phyloP scores from a whole-genome alignment of 768 basidiomycete genomes.

The Suillus clintonianus region DNA sequence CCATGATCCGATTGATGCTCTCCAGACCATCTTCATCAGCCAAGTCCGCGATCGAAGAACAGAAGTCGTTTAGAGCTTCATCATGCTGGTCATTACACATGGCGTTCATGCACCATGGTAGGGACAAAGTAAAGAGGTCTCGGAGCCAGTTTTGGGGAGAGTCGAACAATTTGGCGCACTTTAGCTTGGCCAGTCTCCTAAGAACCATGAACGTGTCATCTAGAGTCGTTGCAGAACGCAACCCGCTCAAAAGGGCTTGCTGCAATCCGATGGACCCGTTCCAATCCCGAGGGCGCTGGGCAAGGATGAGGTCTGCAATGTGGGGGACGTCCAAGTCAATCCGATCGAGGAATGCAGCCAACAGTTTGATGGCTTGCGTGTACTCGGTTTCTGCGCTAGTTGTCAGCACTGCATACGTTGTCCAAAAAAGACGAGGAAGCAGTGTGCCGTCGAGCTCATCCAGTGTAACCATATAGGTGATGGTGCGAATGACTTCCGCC shows the following conservation, averaged over 20 bases:
- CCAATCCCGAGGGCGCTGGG: conserved; percentile 75
- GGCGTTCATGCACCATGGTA: conserved; percentile 89
- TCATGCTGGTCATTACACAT: conserved; percentile 67
- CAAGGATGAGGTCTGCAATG: conserved; percentile 69
- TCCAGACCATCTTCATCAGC: conserved; percentile 72
- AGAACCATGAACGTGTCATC: conserved; percentile 69
- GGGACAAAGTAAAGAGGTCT: conserved; percentile 76
- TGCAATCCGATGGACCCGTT: conserved; percentile 64
- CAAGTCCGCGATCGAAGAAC: conserved; percentile 68
- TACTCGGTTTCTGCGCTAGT: conserved; percentile 87
- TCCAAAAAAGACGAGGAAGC: conserved; percentile 88
- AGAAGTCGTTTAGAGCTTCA: conserved; percentile 64
- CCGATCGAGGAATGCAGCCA: conserved; percentile 64
- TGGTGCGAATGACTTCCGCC: conserved; percentile 76
- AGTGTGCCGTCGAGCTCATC: conserved; percentile 60
- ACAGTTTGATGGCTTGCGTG: conserved; percentile 59
- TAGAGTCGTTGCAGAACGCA: conserved; percentile 77
- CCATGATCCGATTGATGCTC: conserved; percentile 88
- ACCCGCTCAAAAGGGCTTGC: conserved; percentile 67
- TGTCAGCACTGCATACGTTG: conserved; percentile 74
- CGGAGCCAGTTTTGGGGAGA: conserved; percentile 68
- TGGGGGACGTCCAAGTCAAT: conserved; percentile 70
- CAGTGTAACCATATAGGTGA: conserved; percentile 60
- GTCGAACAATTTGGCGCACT: conserved; percentile 71
- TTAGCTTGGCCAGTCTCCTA: conserved; percentile 57